Base-by-base conservation (phyloP, 2,329 filamentous ascomycete genomes). In the Dactylonectria estremocensis region DNA sequence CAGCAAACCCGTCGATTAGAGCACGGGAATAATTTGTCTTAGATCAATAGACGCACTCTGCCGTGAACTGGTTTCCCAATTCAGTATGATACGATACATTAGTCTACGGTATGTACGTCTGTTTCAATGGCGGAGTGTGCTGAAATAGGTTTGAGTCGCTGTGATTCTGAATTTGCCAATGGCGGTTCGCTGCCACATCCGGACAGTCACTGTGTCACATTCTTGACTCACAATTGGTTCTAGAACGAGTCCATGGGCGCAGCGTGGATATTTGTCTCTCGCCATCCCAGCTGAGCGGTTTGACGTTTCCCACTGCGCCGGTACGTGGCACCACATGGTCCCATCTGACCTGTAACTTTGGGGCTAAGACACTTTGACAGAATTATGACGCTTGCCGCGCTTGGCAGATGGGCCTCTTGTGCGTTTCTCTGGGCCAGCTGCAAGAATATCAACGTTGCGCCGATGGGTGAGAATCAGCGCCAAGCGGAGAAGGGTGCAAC, bases 161-260 rank as follows among this genome's bases (percentile, higher is more conserved):
- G 28, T 48, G 2, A 40, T 40, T 14, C 6, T 40, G 14, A 14
- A 40, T 40, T 40, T 14, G 37, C 11, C 37, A 14, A 40, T 16
- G 40, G n/a, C n/a, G 5, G 28, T 40, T 40, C 31, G 14, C 28
- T 62, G 43, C 60, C 53, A 33, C 28, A 50, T 57, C 31, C 33
- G 53, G 53, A 48, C 50, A 16, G 24, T 40, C 53, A 24, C 52
- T 22, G 28, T 18, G 52, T 50, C 53, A 50, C 60, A 45, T 57
- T 33, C 37, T 14, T n/a, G 37, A 56, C 22, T 55, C 35, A 11
- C n/a, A 20, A 37, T 53, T 35, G 50, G 50, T 20, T 35, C n/a
- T 35, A 22, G 49, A 53, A 53, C 49, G 28, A 8, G 9, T 13
- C 49, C 20, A 18, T 20, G n/a, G n/a, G 49, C n/a, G 28, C 49